Base-by-base conservation (phyloP, 306 rosid genomes). In the Medicago arabica region DNA sequence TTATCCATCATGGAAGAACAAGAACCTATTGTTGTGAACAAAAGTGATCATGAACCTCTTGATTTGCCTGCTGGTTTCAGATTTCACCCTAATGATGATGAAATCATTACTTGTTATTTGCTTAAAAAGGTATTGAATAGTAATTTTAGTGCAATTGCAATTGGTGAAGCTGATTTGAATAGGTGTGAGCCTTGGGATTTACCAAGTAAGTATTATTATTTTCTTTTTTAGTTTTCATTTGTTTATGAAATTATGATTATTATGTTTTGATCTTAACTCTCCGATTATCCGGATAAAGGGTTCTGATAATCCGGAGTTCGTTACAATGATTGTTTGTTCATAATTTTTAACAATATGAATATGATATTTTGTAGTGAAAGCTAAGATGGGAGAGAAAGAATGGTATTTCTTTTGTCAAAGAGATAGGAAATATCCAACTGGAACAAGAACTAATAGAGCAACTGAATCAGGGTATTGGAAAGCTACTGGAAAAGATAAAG, bases 121-220 rank as follows among this genome's bases (percentile, higher is more conserved):
- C 79, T 83, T 1, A 77, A 85, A 43, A 94, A 94, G 72, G 93
- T 88, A 16, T 2, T 81, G 46, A 63, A 94, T 75, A 51, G 71
- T 71, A 50, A 21, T 34, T 91, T 94, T 90, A 61, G 77, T 66
- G 93, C 98, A 34, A 65, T 71, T 62, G 97, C 98, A 15, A 79
- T 94, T 12, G 98, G 89, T 0, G 97, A 91, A 79, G 98, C 90
- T 31, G 97, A 94, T 82, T 74, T 94, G 46, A 91, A 91, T 73
- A 91, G 87, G 91, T 89, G 85, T 25, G 98, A 94, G 39, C 97
- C 97, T 14, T 94, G 98, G 98, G 96, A 94, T 81, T 75, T 94
- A 41, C 96, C 96, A 3, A 78, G 98, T 69, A 69, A 69, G 74
- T 65, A 5, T 10, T 23, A 23, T 10, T 1, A 23, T 38, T 12